Percentiles rank a stretch among this genome's conserved stretches.
Evolutionary conservation across 2,329 filamentous ascomycete species (phyloP).

Genomic region (Rhexocercosporidium sp.): DNA sequence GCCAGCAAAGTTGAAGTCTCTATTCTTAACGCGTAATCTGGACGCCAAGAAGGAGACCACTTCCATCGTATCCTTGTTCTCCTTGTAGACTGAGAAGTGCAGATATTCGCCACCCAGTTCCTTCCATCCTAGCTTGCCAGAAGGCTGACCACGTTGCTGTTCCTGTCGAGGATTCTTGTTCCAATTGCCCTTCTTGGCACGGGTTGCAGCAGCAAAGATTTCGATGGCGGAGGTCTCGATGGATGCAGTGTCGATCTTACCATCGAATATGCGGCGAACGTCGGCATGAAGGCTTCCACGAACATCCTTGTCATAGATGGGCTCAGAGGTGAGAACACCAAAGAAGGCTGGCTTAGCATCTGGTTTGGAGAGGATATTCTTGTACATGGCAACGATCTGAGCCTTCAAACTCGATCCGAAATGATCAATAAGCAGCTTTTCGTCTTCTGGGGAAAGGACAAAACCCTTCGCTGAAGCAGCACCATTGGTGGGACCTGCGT

Average conservation of each 20-base stretch:
- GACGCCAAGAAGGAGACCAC: constrained; percentile 65
- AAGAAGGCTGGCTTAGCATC: constrained; percentile 61
- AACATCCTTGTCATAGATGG: constrained; percentile 63
- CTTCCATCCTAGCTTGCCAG: constrained; percentile 60
- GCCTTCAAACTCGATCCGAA: constrained; percentile 57
- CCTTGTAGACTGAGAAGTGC: constrained; percentile 78
- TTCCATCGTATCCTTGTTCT: constrained; percentile 81
- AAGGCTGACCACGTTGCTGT: constrained; percentile 25
- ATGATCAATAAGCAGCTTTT: constrained; percentile 47
- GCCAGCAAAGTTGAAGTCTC: constrained; percentile 70
- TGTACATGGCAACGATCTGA: constrained; percentile 55
- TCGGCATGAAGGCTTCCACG: constrained; percentile 64
- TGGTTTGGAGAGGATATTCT: constrained; percentile 57
- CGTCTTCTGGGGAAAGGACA: constrained; percentile 50
- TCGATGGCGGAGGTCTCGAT: constrained; percentile 64
- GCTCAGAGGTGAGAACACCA: constrained; percentile 55
- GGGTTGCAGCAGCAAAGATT: constrained; percentile 48
- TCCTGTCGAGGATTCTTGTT: constrained; percentile 25
- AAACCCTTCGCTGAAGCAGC: constrained; percentile 26
- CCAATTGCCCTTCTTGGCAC: constrained; percentile 1
- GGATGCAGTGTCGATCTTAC: constrained; percentile 66
- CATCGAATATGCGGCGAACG: constrained; percentile 67
- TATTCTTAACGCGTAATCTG: constrained; percentile 61
- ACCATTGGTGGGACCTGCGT: not conserved
- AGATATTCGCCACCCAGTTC: constrained; percentile 72